Evolutionary conservation across 495 filamentous ascomycete genomes (phyloP), one percentile per base, ranked within the genome.

Genomic region (Penicillium cataractarum): DNA sequence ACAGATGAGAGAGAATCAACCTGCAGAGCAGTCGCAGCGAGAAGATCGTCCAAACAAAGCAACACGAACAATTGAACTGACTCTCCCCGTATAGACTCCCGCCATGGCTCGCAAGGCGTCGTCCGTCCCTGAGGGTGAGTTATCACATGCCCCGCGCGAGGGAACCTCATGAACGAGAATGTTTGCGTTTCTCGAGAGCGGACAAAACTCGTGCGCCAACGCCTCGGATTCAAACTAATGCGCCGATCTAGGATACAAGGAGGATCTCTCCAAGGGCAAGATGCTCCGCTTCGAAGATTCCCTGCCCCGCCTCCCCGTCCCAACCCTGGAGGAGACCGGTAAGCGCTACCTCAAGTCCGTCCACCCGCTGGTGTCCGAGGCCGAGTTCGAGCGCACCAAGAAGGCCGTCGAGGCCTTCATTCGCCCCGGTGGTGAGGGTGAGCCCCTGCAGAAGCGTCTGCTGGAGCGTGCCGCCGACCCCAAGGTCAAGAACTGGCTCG

Each of bases 201-300:
- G 24, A 31, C 49, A 27, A n/a, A 32, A 52, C 15, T 32, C 29
- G 26, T 54, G 5, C 51, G 27, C n/a, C 17, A 31, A 22, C 17
- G 19, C 19, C 3, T 35, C 27, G 35, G 9, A 42, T 27, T 13
- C 13, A 58, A n/a, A 50, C 56, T 40, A 53, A 65, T 39, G 58
- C 13, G 52, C 60, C 39, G 19, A 55, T 29, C 65, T n/a, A 95
- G 95, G 92, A 58, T 98, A 98, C 82, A 89, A 83, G 69, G 96
- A 98, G 79, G 93, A 99, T 77, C 83, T 84, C 71, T 89, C 89
- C 65, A 97, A 96, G 77, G 92, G 93, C 64, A 84, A 88, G 21
- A 97, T 96, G 91, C 88, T 98, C 64, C 89, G 96, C 48, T 99
- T 95, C 78, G 92, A 99, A 78, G 92, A 98, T 39, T 97, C 93